Base-by-base conservation (phyloP, 441 rosid species). In the Gossypium lobatum region DNA sequence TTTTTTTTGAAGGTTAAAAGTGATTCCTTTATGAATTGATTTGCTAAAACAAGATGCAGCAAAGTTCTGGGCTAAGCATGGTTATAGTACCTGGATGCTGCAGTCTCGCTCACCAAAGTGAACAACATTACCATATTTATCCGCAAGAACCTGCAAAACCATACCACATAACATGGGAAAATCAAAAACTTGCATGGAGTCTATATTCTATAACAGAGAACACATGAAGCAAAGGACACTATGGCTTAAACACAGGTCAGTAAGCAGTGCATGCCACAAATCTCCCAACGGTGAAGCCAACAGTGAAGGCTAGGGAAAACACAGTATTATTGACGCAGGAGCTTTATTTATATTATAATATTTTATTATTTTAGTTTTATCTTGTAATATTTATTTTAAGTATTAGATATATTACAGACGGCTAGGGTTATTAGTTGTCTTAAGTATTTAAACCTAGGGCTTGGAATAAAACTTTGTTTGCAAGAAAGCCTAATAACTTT, bases 61-160 rank as follows among this genome's bases (percentile, higher is more conserved):
- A 59, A 46, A 14, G 26, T 31, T 55, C 14, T 18, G 58, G 52
- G 64, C 34, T 31, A 7, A 9, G 52, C 73, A 31, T 8, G 37
- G 57, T 57, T 58, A 74, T 14, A 72, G 48, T 86, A 94, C 98
- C 97, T 94, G 98, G 79, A 94, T 94, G 83, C 97, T 94, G 87
- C 98, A 94, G 87, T 94, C 98, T 71, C 98, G 97, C 86, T 94
- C 98, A 73, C 98, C 97, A 75, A 89, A 94, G 83, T 94, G 98
- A 78, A 94, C 94, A 78, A 92, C 98, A 74, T 94, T 94, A 60
- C 98, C 97, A 77, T 80, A 85, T 79, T 94, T 91, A 87, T 94
- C 98, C 18, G 98, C 93, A 79, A 93, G 95, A 81, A 93, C 96
- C 96, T 93, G 85, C 70, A 76, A 77, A 70, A 67, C 71, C 52